phyloP scores from a whole-genome alignment of 106 monocot species.

The Apostasia shenzhenica region DNA sequence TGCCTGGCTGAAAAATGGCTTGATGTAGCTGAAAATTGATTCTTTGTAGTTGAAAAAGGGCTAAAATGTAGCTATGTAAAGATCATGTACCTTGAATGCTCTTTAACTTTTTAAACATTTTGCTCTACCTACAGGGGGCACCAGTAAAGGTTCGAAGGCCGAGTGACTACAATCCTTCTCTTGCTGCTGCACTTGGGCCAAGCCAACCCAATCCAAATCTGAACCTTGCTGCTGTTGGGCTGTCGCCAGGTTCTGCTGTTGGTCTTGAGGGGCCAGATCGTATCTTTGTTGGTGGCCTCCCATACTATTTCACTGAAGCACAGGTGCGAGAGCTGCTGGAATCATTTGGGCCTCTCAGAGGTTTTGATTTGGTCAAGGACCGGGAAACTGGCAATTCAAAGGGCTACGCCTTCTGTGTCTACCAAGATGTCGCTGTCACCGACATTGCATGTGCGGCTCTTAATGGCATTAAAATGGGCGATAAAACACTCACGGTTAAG shows the following conservation, averaged over 20 bases:
- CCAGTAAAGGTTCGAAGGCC: constrained; percentile 85
- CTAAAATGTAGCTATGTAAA: background rate
- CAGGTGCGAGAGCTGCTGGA: constrained; percentile 58
- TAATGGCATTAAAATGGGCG: constrained; percentile 95
- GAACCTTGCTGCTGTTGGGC: constrained; percentile 52
- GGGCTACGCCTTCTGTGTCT: constrained; percentile 87
- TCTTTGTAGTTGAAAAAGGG: no score
- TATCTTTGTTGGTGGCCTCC: constrained; percentile 57
- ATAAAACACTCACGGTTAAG: constrained; percentile 85
- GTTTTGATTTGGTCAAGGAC: constrained; percentile 78
- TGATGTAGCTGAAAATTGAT: no score
- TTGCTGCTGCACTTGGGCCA: constrained; percentile 52
- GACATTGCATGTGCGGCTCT: constrained; percentile 94
- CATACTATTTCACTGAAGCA: constrained; percentile 57
- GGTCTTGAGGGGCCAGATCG: constrained; percentile 59
- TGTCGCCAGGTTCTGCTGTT: constrained; percentile 43
- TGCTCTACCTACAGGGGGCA: constrained; percentile 34
- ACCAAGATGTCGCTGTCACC: constrained; percentile 70
- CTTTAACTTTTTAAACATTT: background rate
- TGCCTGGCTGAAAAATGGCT: no score
- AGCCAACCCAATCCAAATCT: constrained; percentile 58
- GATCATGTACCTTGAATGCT: no score
- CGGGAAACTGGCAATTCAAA: constrained; percentile 85
- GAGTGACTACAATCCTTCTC: constrained; percentile 63
- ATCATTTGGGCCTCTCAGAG: constrained; percentile 59